Evolutionary conservation across 306 rosid genomes (phyloP), one percentile per base, ranked within the genome.

Genomic region (Inga leiocalycina): DNA sequence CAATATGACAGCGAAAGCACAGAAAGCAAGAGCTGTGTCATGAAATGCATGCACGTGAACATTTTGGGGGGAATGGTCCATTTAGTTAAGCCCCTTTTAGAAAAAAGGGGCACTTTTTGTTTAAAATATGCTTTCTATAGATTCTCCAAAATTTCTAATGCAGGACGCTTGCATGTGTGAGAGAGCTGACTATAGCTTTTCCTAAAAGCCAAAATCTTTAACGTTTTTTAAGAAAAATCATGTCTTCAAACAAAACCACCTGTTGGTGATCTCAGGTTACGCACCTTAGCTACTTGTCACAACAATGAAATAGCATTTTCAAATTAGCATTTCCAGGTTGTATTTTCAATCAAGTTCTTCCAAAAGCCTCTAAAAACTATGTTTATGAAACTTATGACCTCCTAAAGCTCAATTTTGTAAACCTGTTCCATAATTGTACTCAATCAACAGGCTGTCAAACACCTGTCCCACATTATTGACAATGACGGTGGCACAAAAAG

Each of bases 401-500:
- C 78, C 69, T 37, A 70, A 70, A 54, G 35, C 68, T 54, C 77
- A 76, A 64, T 46, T 68, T 48, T 48, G 52, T 48, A 67, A 39
- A 43, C 71, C 52, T 56, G 20, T 66, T 56, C 43, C n/a, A 77
- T 45, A 69, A 79, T 44, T 54, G 57, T 71, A 61, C 52, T 66
- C n/a, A 74, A 76, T 67, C 54, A 59, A 62, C n/a, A 62, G 69
- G 61, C 71, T 48, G 56, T 34, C 49, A 46, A 80, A 59, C 45
- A 74, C 52, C 76, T 24, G 43, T 67, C 65, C 80, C 74, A 45
- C 77, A 27, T 54, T 54, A 79, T 64, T 76, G 80, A 52, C 78
- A 73, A 22, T 20, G 43, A 57, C 12, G 37, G n/a, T 61, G 56
- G 16, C 16, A 32, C 51, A 48, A 22, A 69, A 68, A 56, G 34